These are phyloP conservation scores for Neotropicomus parvogracilis DNA, from an alignment of 1,284 basidiomycete genomes.

Conservation along the genomic window DNA sequence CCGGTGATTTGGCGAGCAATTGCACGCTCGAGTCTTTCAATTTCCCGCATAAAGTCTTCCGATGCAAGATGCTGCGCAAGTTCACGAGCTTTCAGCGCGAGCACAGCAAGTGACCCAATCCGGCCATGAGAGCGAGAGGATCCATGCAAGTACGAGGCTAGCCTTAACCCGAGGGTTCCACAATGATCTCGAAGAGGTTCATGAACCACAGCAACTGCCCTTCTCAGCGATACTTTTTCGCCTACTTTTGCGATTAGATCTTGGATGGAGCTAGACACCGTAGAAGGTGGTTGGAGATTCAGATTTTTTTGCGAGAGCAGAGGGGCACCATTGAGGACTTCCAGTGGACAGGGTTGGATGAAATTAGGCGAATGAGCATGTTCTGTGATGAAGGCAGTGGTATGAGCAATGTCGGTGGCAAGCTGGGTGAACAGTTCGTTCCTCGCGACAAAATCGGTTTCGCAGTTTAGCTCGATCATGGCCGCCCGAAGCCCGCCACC, in stretches of 20 bases:
- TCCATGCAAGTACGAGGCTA: slow-evolving; percentile 82
- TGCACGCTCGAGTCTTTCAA: slow-evolving; percentile 70
- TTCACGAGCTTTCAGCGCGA: slow-evolving; percentile 52
- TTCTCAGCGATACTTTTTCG: slow-evolving; percentile 81
- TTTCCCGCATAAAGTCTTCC: slow-evolving; percentile 47
- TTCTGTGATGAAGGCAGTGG: slow-evolving; percentile 78
- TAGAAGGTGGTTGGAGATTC: slow-evolving; percentile 39
- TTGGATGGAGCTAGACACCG: slow-evolving; percentile 74
- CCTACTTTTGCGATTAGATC: slow-evolving; percentile 83
- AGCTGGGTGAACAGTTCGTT: slow-evolving; percentile 82
- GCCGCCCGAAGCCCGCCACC: slow-evolving; percentile 65
- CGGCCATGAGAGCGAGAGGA: slow-evolving; percentile 57
- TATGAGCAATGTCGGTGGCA: slow-evolving; percentile 80
- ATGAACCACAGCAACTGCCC: slow-evolving; percentile 71
- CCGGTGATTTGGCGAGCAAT: slow-evolving; percentile 85
- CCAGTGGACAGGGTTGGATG: slow-evolving; percentile 45
- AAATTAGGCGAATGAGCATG: slow-evolving; percentile 34
- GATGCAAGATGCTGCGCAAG: slow-evolving; percentile 43
- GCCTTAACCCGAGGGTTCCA: slow-evolving; percentile 49
- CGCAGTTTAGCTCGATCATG: slow-evolving; percentile 93
- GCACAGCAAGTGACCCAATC: slow-evolving; percentile 66
- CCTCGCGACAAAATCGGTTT: slow-evolving; percentile 94
- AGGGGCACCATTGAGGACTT: slow-evolving; percentile 63
- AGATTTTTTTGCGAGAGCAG: slow-evolving; percentile 52
- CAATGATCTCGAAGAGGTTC: slow-evolving; percentile 45